phyloP scores from a whole-genome alignment of 164 flowering plant genomes.

The Liquidambar formosana region DNA sequence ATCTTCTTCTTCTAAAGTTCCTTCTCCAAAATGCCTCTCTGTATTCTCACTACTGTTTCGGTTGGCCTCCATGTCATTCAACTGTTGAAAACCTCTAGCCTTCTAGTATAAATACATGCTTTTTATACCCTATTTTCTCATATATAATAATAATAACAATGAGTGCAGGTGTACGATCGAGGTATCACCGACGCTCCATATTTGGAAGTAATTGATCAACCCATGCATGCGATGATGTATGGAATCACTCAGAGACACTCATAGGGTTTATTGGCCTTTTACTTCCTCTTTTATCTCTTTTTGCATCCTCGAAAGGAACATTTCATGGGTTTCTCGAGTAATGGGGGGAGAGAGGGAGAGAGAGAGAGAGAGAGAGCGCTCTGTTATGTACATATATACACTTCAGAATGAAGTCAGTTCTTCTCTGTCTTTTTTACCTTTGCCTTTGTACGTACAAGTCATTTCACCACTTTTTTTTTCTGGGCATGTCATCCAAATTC shows the following conservation, averaged over 20 bases:
- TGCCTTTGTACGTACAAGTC: conserved; percentile 1
- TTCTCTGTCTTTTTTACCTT: not conserved
- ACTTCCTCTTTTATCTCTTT: conserved; percentile 15
- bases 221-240: conserved; percentile 18
- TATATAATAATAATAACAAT: no score
- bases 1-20: conserved; percentile 2
- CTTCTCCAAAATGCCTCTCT: not conserved
- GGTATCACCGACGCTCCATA: not conserved
- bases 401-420: not conserved
- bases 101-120: conserved; percentile 5
- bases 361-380: no score
- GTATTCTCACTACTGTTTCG: not conserved
- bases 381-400: conserved; percentile 1
- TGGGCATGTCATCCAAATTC: conserved; percentile 15
- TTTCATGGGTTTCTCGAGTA: conserved; percentile 23
- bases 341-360: no score
- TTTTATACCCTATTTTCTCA: not conserved
- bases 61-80: conserved; percentile 1
- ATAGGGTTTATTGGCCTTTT: not conserved
- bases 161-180: not conserved
- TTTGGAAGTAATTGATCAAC: conserved; percentile 5
- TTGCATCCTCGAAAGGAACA: conserved; percentile 22
- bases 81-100: no score
- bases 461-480: conserved; percentile 10
- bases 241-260: conserved; percentile 6